Evolutionary conservation across 352 stramenopile species (phyloP), one percentile per base, ranked within the genome.

Genomic region (Pythium aphanidermatum): DNA sequence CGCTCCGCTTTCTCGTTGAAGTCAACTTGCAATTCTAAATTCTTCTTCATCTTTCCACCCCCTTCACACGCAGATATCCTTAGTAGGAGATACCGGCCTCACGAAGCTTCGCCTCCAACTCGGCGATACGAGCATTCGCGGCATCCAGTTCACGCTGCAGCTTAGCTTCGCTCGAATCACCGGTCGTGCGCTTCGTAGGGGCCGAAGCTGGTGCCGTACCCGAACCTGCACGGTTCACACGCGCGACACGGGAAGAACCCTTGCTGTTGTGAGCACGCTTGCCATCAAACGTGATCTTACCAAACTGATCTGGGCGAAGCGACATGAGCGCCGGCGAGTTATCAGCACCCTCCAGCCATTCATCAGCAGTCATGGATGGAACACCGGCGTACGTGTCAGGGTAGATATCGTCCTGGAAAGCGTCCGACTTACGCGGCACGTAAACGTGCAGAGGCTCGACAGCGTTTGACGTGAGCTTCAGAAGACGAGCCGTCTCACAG

Each of bases 351-450:
- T 70, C 74, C 28, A 97, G 27, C 96, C 96, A 99, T 55, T 99
- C 92, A 44, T 98, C 92, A 14, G 89, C 95, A 14, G 76, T 93
- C 77, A 98, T 95, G 14, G 96, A 96, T 31, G 96, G 87, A 49
- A 96, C 83, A 38, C 84, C 79, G n/a, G 95, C 83, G 38, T 95
- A 97, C 40, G 85, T 95, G 66, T 98, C 92, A 16, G 97, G 97
- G 76, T 97, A 99, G 63, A 99, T 97, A 67, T 99, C 97, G 58
- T 98, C 92, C 75, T 99, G 97, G 78, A 99, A 99, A 20, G 92
- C 93, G 59, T 99, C 96, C 51, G 89, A 98, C 74, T 99, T 99
- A 52, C 97, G 84, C 30, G 97, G 97, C 49, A 99, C 96, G 58
- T 87, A 92, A 33, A 86, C 82, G 75, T 97, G 77, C 95, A 99